phyloP scores from a whole-genome alignment of 2,329 filamentous ascomycete genomes.

The Colletotrichum salicis region DNA sequence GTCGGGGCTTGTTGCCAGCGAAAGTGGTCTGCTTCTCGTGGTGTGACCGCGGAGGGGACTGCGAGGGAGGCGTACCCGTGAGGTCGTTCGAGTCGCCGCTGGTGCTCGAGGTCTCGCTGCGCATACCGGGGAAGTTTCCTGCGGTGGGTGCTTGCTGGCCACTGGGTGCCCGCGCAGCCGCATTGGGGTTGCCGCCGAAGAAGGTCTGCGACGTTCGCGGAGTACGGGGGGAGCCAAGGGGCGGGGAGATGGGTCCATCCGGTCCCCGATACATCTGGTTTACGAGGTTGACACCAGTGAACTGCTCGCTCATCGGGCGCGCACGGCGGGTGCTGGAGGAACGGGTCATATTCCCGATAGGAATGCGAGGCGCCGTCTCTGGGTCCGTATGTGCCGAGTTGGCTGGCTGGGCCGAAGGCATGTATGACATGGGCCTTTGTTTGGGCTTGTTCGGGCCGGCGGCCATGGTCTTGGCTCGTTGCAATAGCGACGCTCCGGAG shows the following conservation, averaged over 20 bases:
- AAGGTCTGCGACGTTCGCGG: slow-evolving; percentile 73
- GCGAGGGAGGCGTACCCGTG: slow-evolving; percentile 53
- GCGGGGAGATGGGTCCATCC: slow-evolving; percentile 70
- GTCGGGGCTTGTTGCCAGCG: slow-evolving; percentile 80
- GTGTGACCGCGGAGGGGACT: slow-evolving; percentile 65
- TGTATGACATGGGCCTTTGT: slow-evolving; percentile 67
- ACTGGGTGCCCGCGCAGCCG: slow-evolving; percentile 62
- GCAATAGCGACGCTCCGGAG: slow-evolving; percentile 60
- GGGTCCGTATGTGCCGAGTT: slow-evolving; percentile 69
- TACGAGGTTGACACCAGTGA: slow-evolving; percentile 73
- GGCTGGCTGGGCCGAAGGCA: slow-evolving; percentile 51
- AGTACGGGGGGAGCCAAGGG: slow-evolving; percentile 67
- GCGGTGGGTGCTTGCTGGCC: slow-evolving; percentile 56
- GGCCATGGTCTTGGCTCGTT: slow-evolving; percentile 71
- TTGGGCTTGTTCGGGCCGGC: slow-evolving; percentile 58
- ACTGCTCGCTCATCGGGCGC: slow-evolving; percentile 73
- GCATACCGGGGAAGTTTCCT: slow-evolving; percentile 79
- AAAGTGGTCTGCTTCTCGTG: slow-evolving; percentile 68
- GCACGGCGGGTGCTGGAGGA: slow-evolving; percentile 63
- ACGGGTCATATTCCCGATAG: slow-evolving; percentile 69
- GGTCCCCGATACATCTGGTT: slow-evolving; percentile 90
- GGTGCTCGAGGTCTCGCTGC: slow-evolving; percentile 71
- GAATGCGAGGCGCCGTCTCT: slow-evolving; percentile 80
- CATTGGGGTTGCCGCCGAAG: slow-evolving; percentile 68
- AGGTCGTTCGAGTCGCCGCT: slow-evolving; percentile 73